A percentile compares a stretch with the other conserved stretches of the same genome.
Evolutionary conservation across 2,329 filamentous ascomycete species (phyloP).

Genomic region (Pseudocercospora ulei): DNA sequence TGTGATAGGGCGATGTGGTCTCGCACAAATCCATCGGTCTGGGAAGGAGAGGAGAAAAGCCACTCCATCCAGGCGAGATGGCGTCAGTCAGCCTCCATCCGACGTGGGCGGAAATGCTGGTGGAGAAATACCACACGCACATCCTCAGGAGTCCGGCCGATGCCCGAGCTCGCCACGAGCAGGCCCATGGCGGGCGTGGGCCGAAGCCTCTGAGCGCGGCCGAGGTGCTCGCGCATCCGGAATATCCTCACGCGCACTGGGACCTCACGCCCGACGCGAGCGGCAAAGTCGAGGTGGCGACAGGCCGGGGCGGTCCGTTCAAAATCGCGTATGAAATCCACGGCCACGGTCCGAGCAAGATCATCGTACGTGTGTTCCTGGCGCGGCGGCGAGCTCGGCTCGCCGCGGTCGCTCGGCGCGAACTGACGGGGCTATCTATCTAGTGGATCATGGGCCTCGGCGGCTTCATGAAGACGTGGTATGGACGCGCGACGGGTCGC

Average conservation of each 20-base stretch:
- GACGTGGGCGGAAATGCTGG: conserved; percentile 15
- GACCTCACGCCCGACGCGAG: conserved; percentile 55
- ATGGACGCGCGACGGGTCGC: not conserved
- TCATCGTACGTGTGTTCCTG: conserved; percentile 59
- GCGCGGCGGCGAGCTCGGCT: conserved; percentile 14
- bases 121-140: conserved; percentile 16
- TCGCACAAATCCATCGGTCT: conserved; percentile 3
- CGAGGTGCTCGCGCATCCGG: conserved; percentile 55
- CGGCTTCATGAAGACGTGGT: conserved; percentile 54
- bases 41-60: too few relatives aligned
- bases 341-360: conserved; percentile 59
- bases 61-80: conserved; percentile 7
- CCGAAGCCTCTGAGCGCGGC: conserved; percentile 42
- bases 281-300: conserved; percentile 56
- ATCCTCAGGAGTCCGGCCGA: conserved; percentile 14
- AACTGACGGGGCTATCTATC: conserved; percentile 10
- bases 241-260: conserved; percentile 59
- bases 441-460: conserved; percentile 76
- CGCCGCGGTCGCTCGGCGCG: conserved; percentile 5
- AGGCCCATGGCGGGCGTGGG: conserved; percentile 18
- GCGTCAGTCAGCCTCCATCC: conserved; percentile 15
- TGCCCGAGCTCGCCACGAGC: conserved; percentile 18
- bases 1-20: conserved; percentile 1
- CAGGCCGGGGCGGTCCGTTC: conserved; percentile 62
- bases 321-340: conserved; percentile 72